Percentiles rank a stretch among this genome's conserved stretches.
phyloP scores from a whole-genome alignment of 2,329 filamentous ascomycete genomes.

The Cadophora sp. region DNA sequence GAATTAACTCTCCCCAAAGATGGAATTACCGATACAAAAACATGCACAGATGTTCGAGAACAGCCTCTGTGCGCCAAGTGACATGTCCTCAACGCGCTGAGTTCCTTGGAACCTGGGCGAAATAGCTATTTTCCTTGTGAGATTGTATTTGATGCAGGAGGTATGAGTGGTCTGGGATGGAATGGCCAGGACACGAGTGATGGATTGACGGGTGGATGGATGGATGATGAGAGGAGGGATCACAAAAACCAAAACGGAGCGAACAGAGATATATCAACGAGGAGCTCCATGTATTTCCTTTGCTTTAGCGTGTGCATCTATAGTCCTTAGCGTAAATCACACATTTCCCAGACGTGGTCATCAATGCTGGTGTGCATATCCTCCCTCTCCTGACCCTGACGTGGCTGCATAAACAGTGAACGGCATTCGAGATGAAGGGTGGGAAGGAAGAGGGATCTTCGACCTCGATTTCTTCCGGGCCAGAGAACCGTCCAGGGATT shows the following conservation, averaged over 20 bases:
- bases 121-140: conserved; percentile 30
- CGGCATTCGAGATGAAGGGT: not conserved
- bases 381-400: not conserved
- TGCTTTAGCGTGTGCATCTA: conserved; percentile 43
- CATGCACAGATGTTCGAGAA: conserved; percentile 17
- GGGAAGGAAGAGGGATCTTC: not conserved
- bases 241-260: conserved; percentile 27
- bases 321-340: conserved; percentile 40
- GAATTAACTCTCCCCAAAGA: not conserved
- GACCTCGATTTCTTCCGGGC: not conserved
- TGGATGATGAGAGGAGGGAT: conserved; percentile 21
- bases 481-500: not conserved
- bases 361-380: conserved; percentile 19
- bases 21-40: conserved; percentile 11
- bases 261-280: conserved; percentile 36
- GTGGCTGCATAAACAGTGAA: not conserved
- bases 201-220: not conserved
- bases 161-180: conserved; percentile 18
- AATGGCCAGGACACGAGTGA: not conserved
- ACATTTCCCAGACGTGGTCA: conserved; percentile 30
- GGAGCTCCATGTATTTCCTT: conserved; percentile 42
- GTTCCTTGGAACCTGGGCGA: conserved; percentile 3
- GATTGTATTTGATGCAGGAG: conserved; percentile 29
- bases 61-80: conserved; percentile 21
- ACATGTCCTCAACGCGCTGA: conserved; percentile 17